phyloP scores from a whole-genome alignment of 495 filamentous ascomycete species.

The Annulohypoxylon nitens region DNA sequence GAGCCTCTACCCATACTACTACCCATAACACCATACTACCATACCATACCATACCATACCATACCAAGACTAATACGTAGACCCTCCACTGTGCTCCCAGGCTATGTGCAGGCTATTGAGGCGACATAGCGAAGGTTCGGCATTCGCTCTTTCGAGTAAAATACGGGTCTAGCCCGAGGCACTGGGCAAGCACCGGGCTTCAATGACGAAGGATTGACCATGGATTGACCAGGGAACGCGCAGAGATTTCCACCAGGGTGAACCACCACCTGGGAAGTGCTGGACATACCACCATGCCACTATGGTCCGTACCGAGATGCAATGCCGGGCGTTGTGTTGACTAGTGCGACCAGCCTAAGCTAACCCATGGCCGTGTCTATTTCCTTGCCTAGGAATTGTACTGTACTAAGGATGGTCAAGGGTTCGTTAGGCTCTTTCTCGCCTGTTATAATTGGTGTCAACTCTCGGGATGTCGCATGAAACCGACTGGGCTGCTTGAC shows the following conservation, averaged over 20 bases:
- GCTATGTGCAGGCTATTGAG: slow-evolving; percentile 14
- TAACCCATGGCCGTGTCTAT: background rate
- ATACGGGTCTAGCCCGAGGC: slow-evolving; percentile 31
- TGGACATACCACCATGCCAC: slow-evolving; percentile 4
- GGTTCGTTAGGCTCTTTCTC: background rate
- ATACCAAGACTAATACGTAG: background rate
- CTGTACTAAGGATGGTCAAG: background rate
- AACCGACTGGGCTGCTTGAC: slow-evolving; percentile 50
- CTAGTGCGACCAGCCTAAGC: background rate
- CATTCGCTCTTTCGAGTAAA: slow-evolving; percentile 42
- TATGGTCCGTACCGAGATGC: slow-evolving; percentile 24
- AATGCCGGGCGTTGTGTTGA: slow-evolving; percentile 9
- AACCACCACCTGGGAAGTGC: background rate
- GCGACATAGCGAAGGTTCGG: slow-evolving; percentile 38
- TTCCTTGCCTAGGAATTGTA: background rate
- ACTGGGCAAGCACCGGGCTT: slow-evolving; percentile 24
- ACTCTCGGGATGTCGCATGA: slow-evolving; percentile 45
- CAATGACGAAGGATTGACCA: slow-evolving; percentile 43
- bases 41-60: background rate
- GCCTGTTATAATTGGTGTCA: slow-evolving; percentile 16
- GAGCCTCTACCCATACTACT: slow-evolving; percentile 19
- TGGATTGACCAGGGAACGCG: slow-evolving; percentile 19
- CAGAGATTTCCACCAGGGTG: slow-evolving; percentile 27
- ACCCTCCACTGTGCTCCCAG: slow-evolving; percentile 1
- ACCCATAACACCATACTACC: too few relatives aligned